These are phyloP conservation scores for Castanea mollissima DNA, from an alignment of 306 rosid genomes.

Conservation along the genomic window DNA sequence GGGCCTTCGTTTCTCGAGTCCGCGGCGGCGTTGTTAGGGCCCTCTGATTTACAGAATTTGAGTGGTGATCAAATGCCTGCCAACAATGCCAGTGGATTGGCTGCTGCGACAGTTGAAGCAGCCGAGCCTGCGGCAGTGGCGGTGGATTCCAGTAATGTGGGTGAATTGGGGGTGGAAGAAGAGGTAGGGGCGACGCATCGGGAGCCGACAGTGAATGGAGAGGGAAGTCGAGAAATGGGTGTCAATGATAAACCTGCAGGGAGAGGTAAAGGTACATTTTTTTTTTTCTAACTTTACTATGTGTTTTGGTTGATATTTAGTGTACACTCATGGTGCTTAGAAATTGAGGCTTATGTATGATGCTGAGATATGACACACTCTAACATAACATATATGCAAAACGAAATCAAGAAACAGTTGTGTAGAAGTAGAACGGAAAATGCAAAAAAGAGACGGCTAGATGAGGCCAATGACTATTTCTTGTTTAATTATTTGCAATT, in stretches of 20 bases:
- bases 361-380: not conserved
- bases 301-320: not conserved
- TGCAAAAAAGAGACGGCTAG: constrained; percentile 34
- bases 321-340: no score
- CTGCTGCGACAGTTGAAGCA: not conserved
- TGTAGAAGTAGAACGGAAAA: constrained; percentile 58
- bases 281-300: not conserved
- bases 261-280: constrained; percentile 31
- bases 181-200: constrained; percentile 7
- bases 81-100: not conserved
- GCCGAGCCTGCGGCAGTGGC: not conserved
- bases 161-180: not conserved
- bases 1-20: constrained; percentile 55
- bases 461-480: not conserved
- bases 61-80: not conserved
- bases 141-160: not conserved
- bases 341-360: not conserved
- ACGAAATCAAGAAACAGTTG: constrained; percentile 3
- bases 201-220: not conserved
- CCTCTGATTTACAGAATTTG: not conserved
- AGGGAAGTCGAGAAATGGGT: constrained; percentile 18
- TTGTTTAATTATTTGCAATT: not conserved
- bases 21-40: constrained; percentile 17
- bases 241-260: constrained; percentile 20
- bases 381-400: not conserved